Evolutionary conservation across 1,139 yeast species (phyloP).

Genomic region (Blastobotrys buckinghamii): DNA sequence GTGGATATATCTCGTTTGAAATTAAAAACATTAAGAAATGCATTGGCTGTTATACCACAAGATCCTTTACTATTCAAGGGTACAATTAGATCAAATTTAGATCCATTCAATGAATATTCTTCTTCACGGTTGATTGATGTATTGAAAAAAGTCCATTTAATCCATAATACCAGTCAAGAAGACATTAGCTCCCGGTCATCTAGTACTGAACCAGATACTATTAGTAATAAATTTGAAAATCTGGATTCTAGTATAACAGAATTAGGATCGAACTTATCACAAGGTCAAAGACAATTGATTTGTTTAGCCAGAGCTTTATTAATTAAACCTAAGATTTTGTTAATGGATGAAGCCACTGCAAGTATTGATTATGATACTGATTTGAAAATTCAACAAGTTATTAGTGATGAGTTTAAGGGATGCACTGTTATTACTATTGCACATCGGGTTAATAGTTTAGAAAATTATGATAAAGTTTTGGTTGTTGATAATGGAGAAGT

Average conservation of each 20-base stretch:
- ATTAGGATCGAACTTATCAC: constrained; percentile 64
- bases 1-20: constrained; percentile 45
- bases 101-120: constrained; percentile 47
- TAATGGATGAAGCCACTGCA: constrained; percentile 79
- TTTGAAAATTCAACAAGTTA: constrained; percentile 58
- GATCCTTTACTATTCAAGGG: constrained; percentile 34
- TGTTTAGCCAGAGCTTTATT: constrained; percentile 70
- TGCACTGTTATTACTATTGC: constrained; percentile 78
- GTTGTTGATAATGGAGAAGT: constrained; percentile 62
- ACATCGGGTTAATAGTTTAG: constrained; percentile 64
- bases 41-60: constrained; percentile 64
- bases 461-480: constrained; percentile 55
- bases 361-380: constrained; percentile 80
- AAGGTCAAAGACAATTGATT: constrained; percentile 72
- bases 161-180: constrained; percentile 37
- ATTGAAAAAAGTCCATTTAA: constrained; percentile 5
- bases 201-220: too few species aligned
- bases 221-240: constrained; percentile 33
- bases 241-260: constrained; percentile 32
- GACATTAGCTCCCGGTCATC: too few species aligned
- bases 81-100: constrained; percentile 55
- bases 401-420: constrained; percentile 51
- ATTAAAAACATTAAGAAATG: constrained; percentile 47
- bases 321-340: constrained; percentile 52
- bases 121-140: constrained; percentile 44